Base-by-base conservation (phyloP, 2,329 filamentous ascomycete genomes). In the Albifimbria verrucaria region DNA sequence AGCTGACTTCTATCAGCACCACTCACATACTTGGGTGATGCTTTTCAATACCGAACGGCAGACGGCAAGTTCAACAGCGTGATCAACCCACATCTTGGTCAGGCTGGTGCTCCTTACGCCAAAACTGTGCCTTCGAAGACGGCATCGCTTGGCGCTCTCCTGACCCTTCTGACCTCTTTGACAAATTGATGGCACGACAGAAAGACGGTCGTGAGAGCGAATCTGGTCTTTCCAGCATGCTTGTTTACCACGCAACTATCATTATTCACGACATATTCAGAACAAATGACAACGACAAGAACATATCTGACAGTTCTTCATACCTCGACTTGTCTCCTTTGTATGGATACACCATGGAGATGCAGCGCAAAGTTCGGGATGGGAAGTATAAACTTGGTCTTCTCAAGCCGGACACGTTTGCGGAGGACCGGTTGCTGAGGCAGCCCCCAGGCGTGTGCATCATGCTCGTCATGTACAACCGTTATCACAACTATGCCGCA, bases 401-500 rank as follows among this genome's bases (percentile, higher is more conserved):
- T 6, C 62, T 76, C 3, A 73, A 75, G 53, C 78, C 83, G 1
- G 87, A 90, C 59, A 76, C 76, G 5, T 90, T 86, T 59, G 79
- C 83, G 1, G 85, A 89, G 60, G 82, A 85, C 62, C 76, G 87
- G 47, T 69, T 89, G 1, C 68, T 84, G 12, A 81, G 81, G 2
- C 82, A 88, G 58, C 87, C 87, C 0, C 83, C 87, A 0, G 85
- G 86, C 4, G 85, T 86, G n/a, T 77, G 81, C 42, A 83, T 87
- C 1, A 65, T 89, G n/a, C 67, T 89, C 3, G 80, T 90, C 62
- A 87, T 88, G 84, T 85, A 89, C 67, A 86, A 85, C 60, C 77
- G 83, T 4, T 93, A 92, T 68, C 91, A 95, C 71, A 95, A 96
- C 68, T 81, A 92, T 57, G 83, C 89, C 0, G 89, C 88, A 2